These are phyloP conservation scores for Phytomonas sp. DNA, from an alignment of 208 protist genomes.

Conservation along the genomic window DNA sequence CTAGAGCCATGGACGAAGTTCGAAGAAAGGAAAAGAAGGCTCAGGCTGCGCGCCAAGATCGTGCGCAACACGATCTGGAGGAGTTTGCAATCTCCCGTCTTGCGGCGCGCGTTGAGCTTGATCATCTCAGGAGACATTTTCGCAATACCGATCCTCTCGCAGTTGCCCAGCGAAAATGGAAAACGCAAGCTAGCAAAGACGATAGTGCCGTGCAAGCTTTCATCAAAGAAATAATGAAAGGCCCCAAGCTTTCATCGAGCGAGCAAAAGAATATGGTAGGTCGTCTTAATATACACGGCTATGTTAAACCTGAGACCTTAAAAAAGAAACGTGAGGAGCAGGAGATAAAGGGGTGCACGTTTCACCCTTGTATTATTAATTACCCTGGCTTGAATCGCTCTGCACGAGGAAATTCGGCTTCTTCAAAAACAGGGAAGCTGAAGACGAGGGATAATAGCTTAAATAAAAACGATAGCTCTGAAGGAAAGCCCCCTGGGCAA, in stretches of 20 bases:
- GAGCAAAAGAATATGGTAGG: constrained; percentile 27
- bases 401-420: neutral
- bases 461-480: neutral
- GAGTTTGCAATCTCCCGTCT: constrained; percentile 48
- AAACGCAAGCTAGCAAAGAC: constrained; percentile 6
- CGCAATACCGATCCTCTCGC: constrained; percentile 15
- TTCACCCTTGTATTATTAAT: constrained; percentile 34
- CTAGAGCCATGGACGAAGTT: neutral
- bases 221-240: constrained; percentile 27
- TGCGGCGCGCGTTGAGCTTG: constrained; percentile 26
- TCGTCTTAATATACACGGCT: constrained; percentile 38
- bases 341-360: constrained; percentile 42
- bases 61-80: constrained; percentile 35
- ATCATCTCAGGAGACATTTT: constrained; percentile 6
- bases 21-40: neutral
- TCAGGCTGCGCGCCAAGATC: constrained; percentile 10
- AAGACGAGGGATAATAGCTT: neutral
- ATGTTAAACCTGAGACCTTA: constrained; percentile 28
- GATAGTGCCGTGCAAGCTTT: constrained; percentile 16
- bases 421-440: neutral
- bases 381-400: constrained; percentile 9
- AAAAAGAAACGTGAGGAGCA: constrained; percentile 16
- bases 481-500: neutral
- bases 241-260: constrained; percentile 18
- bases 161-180: constrained; percentile 15